phyloP scores from a whole-genome alignment of 805 yeast genomes.

The Tetrapisispora pingtungensis region DNA sequence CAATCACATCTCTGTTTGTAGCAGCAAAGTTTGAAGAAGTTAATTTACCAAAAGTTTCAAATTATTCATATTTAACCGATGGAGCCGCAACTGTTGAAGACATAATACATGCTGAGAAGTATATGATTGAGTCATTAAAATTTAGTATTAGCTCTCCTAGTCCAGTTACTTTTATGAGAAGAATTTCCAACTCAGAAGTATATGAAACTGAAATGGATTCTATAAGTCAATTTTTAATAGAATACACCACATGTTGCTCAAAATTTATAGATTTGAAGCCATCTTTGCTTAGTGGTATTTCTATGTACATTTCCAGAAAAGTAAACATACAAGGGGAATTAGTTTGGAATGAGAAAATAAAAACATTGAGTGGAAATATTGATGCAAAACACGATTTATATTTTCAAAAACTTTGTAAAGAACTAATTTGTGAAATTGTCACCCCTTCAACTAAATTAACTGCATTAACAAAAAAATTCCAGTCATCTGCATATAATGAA shows the following conservation, averaged over 20 bases:
- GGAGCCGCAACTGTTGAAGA: constrained; percentile 75
- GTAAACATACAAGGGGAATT: constrained; percentile 32
- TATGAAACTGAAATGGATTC: constrained; percentile 79
- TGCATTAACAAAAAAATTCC: constrained; percentile 20
- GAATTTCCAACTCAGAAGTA: constrained; percentile 81
- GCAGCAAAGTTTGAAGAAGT: constrained; percentile 95
- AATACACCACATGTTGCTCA: constrained; percentile 66
- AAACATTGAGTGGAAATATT: constrained; percentile 22
- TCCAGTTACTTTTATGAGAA: constrained; percentile 80
- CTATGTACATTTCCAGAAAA: constrained; percentile 71
- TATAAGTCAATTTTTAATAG: constrained; percentile 74
- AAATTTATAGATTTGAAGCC: constrained; percentile 65
- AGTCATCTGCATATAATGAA: constrained; percentile 13
- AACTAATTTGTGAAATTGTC: constrained; percentile 21
- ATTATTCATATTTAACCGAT: constrained; percentile 81
- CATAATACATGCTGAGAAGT: constrained; percentile 74
- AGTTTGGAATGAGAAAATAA: constrained; percentile 18
- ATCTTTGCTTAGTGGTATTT: constrained; percentile 73
- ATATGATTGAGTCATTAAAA: constrained; percentile 57
- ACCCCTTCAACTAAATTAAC: constrained; percentile 23
- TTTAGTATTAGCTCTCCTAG: constrained; percentile 78
- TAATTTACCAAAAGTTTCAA: constrained; percentile 71
- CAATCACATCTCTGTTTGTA: constrained; percentile 75
- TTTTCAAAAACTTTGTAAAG: constrained; percentile 17
- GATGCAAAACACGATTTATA: constrained; percentile 14